phyloP scores from a whole-genome alignment of 768 basidiomycete species.

The Tulasnella sp. region DNA sequence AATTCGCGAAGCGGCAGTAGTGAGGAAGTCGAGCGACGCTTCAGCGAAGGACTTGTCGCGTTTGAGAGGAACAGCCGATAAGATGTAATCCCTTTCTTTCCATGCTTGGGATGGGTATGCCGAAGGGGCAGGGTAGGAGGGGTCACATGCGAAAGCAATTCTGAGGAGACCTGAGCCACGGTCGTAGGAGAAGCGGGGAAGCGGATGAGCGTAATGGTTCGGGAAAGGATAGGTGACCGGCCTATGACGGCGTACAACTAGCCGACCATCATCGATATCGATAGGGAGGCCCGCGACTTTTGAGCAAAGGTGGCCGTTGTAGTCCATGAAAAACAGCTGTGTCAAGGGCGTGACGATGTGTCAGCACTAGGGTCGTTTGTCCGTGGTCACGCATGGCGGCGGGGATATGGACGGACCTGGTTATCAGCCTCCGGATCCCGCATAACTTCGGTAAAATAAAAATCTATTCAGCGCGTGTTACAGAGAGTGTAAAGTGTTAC shows the following conservation, averaged over 20 bases:
- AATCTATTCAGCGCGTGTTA: background rate
- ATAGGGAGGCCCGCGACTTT: conserved; percentile 73
- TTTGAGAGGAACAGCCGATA: conserved; percentile 58
- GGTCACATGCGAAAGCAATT: conserved; percentile 55
- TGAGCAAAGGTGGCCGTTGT: conserved; percentile 66
- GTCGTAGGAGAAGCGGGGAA: conserved; percentile 57
- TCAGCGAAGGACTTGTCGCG: conserved; percentile 56
- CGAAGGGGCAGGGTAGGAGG: conserved; percentile 45
- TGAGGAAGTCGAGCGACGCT: conserved; percentile 58
- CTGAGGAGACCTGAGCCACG: conserved; percentile 49
- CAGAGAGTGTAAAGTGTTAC: background rate
- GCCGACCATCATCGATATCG: conserved; percentile 62
- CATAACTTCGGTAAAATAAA: conserved; percentile 40
- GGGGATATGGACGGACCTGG: conserved; percentile 40
- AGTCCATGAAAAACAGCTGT: conserved; percentile 79
- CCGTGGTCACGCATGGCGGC: no score
- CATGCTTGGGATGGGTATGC: conserved; percentile 40
- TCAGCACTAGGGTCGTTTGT: background rate
- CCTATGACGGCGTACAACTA: conserved; percentile 68
- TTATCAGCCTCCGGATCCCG: conserved; percentile 63
- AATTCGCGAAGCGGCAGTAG: conserved; percentile 43
- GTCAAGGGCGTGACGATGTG: background rate
- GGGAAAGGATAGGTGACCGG: conserved; percentile 72
- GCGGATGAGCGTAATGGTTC: conserved; percentile 57
- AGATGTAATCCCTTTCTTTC: conserved; percentile 51